These are phyloP conservation scores for Urostyla sp. DNA, from an alignment of 73 alveolate genomes.

Conservation along the genomic window DNA sequence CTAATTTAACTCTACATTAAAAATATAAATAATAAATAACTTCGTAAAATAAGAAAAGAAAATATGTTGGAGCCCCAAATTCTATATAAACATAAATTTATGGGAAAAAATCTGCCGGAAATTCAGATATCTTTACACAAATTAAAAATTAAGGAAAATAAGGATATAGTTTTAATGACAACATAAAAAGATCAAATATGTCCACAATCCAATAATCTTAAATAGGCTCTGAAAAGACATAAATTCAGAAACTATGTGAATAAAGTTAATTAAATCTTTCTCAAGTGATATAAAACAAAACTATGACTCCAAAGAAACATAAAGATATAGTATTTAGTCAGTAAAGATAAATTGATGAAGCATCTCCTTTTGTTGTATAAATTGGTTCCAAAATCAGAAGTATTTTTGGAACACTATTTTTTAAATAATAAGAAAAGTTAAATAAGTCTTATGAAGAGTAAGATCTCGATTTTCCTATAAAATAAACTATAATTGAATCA, in stretches of 20 bases:
- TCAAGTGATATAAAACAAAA: constrained; percentile 28
- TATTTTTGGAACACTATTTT: constrained; percentile 43
- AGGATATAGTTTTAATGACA: constrained; percentile 19
- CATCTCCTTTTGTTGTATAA: constrained; percentile 31
- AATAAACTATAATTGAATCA: neutral
- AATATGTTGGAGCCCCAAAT: too few relatives aligned
- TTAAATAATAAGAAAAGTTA: constrained; percentile 31
- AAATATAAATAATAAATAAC: constrained; percentile 1
- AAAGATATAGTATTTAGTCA: neutral
- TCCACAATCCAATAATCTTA: constrained; percentile 28
- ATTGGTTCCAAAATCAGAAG: constrained; percentile 15
- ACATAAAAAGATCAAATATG: constrained; percentile 3
- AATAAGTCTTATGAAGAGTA: constrained; percentile 52
- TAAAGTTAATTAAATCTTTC: constrained; percentile 2
- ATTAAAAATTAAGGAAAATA: constrained; percentile 25
- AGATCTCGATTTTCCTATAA: neutral
- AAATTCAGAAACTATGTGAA: neutral
- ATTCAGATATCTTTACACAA: neutral
- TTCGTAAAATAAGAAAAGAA: constrained; percentile 2
- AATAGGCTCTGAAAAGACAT: constrained; percentile 14
- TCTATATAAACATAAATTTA: too few relatives aligned
- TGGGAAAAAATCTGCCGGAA: too few relatives aligned
- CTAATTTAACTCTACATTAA: constrained; percentile 28
- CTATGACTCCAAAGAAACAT: constrained; percentile 5
- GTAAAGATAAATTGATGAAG: constrained; percentile 10